phyloP scores from a whole-genome alignment of 192 early-diverging fungal species.

The Chytriomyces sp. region DNA sequence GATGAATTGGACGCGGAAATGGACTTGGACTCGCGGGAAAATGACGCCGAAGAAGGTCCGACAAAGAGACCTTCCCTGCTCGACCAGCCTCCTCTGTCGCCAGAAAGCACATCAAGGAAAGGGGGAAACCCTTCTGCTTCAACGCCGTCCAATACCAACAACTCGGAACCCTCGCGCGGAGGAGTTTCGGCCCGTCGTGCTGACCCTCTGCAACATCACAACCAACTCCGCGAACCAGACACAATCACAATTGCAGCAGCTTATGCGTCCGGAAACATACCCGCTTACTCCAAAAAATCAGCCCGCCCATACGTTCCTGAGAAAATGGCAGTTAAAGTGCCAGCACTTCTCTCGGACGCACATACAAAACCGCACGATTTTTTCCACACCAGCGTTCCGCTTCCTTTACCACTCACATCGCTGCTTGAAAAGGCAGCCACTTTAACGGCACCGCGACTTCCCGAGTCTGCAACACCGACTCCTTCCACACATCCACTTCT shows the following conservation, averaged over 20 bases:
- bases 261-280: conserved; percentile 12
- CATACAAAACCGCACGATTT: not conserved
- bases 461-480: not conserved
- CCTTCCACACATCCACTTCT: not conserved
- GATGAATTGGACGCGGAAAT: conserved; percentile 5
- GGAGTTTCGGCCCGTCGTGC: conserved; percentile 21
- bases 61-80: not conserved
- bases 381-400: not conserved
- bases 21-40: not conserved
- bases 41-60: not conserved
- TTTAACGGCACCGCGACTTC: not conserved
- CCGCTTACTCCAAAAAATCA: conserved; percentile 14
- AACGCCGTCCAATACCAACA: not conserved
- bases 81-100: not conserved
- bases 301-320: conserved; percentile 27
- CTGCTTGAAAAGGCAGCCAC: not conserved
- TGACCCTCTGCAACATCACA: conserved; percentile 30
- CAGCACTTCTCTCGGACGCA: conserved; percentile 8
- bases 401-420: not conserved
- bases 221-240: not conserved
- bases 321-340: conserved; percentile 33
- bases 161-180: not conserved
- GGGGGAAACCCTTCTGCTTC: not conserved
- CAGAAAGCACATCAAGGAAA: not conserved
- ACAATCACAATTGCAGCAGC: conserved; percentile 23